Evolutionary conservation across 2,329 filamentous ascomycete species (phyloP).

Genomic region (Aspergillus viridinutans): DNA sequence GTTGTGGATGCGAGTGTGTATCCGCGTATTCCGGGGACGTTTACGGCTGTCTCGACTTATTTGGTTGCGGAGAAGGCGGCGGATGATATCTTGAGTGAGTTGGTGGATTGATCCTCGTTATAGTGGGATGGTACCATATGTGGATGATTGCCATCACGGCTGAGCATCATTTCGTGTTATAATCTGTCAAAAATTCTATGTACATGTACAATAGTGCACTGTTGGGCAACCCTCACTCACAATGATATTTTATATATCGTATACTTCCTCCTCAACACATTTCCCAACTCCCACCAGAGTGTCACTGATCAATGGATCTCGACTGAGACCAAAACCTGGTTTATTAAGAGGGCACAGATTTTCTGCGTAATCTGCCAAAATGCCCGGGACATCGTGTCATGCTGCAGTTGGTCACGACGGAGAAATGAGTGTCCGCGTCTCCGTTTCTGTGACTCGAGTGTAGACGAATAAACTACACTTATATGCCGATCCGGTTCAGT

Average conservation of each 20-base stretch:
- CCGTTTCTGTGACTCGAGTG: background rate
- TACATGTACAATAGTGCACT: background rate
- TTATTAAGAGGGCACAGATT: background rate
- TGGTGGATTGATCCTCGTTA: background rate
- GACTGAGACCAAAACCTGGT: background rate
- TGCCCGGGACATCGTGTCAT: background rate
- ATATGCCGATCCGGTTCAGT: background rate
- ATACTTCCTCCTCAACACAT: background rate
- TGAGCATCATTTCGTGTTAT: background rate
- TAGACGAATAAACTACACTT: background rate
- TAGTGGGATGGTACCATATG: background rate
- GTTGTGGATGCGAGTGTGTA: constrained; percentile 61
- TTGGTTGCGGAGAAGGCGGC: constrained; percentile 61
- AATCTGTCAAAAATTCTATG: background rate
- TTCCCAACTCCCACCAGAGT: background rate
- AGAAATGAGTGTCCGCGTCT: background rate
- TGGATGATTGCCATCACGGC: background rate
- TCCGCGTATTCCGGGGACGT: constrained; percentile 54
- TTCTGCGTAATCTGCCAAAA: background rate
- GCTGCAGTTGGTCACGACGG: too few relatives aligned
- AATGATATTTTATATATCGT: background rate
- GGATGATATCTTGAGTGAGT: constrained; percentile 47
- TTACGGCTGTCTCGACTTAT: constrained; percentile 50
- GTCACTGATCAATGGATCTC: background rate
- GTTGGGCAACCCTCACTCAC: background rate